Conservation (phyloP, 345 rosid species). For the Citrus unshiu region DNA sequence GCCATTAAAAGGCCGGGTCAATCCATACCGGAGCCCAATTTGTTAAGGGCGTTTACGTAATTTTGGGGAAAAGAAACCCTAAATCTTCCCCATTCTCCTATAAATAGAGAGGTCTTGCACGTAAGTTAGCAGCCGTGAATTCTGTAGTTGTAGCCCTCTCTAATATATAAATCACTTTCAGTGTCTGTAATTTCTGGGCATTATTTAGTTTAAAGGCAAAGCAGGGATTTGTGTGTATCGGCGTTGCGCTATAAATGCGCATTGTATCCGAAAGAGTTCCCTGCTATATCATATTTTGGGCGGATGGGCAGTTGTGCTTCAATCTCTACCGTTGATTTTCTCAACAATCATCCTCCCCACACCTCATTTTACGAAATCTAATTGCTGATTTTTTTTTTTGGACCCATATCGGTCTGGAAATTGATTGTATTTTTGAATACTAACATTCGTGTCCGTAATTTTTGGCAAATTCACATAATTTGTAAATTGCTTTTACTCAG, state of each 20-base stretch:
- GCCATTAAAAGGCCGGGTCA: neutral
- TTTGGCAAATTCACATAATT: too few species aligned
- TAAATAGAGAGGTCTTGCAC: neutral
- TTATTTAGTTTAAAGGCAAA: neutral
- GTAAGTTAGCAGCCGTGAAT: neutral
- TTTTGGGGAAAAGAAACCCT: neutral
- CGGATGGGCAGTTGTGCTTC: conserved; percentile 9
- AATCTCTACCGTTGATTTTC: neutral
- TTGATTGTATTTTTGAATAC: too few species aligned
- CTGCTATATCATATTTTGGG: conserved; percentile 3
- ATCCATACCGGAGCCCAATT: neutral
- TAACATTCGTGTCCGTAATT: neutral
- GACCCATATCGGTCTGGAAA: too few species aligned
- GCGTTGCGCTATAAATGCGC: conserved; percentile 7
- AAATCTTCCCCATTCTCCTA: neutral
- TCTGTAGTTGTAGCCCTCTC: too few species aligned
- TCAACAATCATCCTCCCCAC: conserved; percentile 9
- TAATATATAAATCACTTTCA: too few species aligned
- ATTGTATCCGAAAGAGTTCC: conserved; percentile 3
- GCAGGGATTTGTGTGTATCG: conserved; percentile 9
- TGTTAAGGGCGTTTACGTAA: neutral
- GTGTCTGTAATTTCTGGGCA: too few species aligned
- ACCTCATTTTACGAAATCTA: neutral
- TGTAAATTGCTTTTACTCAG: too few species aligned
- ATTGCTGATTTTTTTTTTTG: too few species aligned